Base-by-base conservation (phyloP, 163 green algal species). In the Prototheca wickerhamii region DNA sequence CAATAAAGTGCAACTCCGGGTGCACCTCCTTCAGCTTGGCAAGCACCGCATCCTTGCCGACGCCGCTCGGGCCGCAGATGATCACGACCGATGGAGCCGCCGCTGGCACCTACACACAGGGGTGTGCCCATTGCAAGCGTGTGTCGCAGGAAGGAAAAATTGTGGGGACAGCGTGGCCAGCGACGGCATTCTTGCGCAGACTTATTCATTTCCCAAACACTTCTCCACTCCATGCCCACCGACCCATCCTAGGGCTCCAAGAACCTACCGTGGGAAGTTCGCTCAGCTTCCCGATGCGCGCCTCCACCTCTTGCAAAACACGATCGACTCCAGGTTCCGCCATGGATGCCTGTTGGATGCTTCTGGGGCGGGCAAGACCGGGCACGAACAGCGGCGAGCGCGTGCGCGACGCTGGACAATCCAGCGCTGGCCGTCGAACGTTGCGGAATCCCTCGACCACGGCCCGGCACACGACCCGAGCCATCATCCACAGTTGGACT, bases 11-110 rank as follows among this genome's bases (percentile, higher is more conserved):
- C 8, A 98, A 76, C 60, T 96, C 82, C 17, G 80, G 78, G 1
- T 87, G 76, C 10, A 64, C 29, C 56, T 88, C 73, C 58, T 92
- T 84, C 51, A 97, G 74, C 29, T 63, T 34, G n/a, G 75, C 76
- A 46, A 98, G 80, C 6, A 96, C 89, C 23, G 88, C 79, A 73
- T 98, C 91, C 72, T 98, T 98, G 63, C 91, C 91, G 18, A 97
- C 91, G 31, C 91, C 91, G 34, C 78, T 91, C 15, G 90, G 90
- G 0, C 91, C 91, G 62, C 76, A 89, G 60, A 98, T 87, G 29
- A 98, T 76, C 20, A 96, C 51, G 20, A 94, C 79, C 35, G 91
- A 58, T 23, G 87, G 79, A 30, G 72, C 60, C 2, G 78, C 49
- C 8, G 75, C 37, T 5, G 86, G 81, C 4, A 91, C 40, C 40